Base-by-base conservation (phyloP, 78 protist genomes). In the Dictyostelium intermedium region DNA sequence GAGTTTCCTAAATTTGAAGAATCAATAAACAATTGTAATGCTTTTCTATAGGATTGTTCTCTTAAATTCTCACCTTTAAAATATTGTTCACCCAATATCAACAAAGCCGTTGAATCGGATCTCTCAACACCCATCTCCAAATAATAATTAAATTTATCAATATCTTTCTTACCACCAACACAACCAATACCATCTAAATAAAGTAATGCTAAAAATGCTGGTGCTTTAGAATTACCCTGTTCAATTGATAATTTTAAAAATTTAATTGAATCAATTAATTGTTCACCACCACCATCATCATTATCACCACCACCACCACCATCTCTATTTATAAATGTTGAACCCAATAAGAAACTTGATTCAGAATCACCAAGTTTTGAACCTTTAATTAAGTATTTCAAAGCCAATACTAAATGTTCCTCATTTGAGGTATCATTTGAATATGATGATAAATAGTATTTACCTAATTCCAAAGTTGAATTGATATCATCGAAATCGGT, bases 31-130 rank as follows among this genome's bases (percentile, higher is more conserved):
- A 63, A 87, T 18, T 53, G 34, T 14, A 87, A 79, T 39, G 93
- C 93, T 34, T 79, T 79, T 63, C 79, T 87, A 66, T 79, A 87
- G 25, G 81, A 79, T 32, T 30, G 34, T 18, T 61, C 41, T 32
- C 30, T 72, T 3, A 5, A 2, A 6, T 87, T 84, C 1, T 39
- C 34, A 45, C 93, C 93, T 63, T 27, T 78, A 32, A 87, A 87
- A 45, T 87, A 87, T n/a, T 79, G 14, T 45, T 87, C 93, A 79
- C 93, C 93, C 47, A 87, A 30, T 6, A 39, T 39, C 9, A 87
- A 43, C 2, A 79, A 1, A 23, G 93, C 93, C 1, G 25, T 25
- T 20, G 93, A 61, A 43, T 87, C 93, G 10, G 41, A 11, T 25
- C 72, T 45, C 1, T 61, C 93, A 14, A 66, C 70, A 9, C 61